phyloP scores from a whole-genome alignment of 2,329 filamentous ascomycete genomes.

The Xylariales sp. region DNA sequence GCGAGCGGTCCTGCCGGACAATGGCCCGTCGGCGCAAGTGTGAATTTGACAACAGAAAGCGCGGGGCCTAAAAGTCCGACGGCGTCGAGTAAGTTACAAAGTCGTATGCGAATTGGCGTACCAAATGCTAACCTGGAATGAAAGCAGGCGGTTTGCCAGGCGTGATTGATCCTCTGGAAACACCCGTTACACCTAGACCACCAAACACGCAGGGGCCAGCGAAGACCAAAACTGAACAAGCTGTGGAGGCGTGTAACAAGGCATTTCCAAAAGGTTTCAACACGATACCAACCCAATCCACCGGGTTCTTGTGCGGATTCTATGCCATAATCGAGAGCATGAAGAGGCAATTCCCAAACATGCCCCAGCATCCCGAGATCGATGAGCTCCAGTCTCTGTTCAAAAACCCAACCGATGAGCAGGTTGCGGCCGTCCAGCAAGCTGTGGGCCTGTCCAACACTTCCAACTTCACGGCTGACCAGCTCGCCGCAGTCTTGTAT shows the following conservation, averaged over 20 bases:
- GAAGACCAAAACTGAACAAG: slow-evolving; percentile 11
- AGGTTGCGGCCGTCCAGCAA: background rate
- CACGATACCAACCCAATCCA: background rate
- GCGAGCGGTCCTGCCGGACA: too few relatives aligned
- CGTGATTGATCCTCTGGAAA: too few relatives aligned
- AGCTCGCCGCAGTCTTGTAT: slow-evolving; percentile 5
- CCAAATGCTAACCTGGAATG: too few relatives aligned
- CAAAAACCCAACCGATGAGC: background rate
- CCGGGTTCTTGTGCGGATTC: slow-evolving; percentile 1
- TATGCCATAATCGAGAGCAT: slow-evolving; percentile 9
- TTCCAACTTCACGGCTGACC: slow-evolving; percentile 8
- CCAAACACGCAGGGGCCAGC: too few relatives aligned
- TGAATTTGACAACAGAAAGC: too few relatives aligned
- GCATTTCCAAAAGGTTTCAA: slow-evolving; percentile 12
- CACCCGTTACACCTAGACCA: too few relatives aligned
- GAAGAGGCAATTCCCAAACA: slow-evolving; percentile 5
- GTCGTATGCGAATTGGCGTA: too few relatives aligned
- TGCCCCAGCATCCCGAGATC: background rate
- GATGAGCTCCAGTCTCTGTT: slow-evolving; percentile 1
- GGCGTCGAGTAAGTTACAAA: too few relatives aligned
- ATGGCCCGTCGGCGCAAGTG: too few relatives aligned
- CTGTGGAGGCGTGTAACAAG: background rate
- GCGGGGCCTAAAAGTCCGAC: too few relatives aligned
- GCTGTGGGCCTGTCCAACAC: slow-evolving; percentile 4
- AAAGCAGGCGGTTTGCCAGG: too few relatives aligned